Evolutionary conservation across 805 yeast genomes (phyloP).

Genomic region (Hanseniaspora nectarophila): DNA sequence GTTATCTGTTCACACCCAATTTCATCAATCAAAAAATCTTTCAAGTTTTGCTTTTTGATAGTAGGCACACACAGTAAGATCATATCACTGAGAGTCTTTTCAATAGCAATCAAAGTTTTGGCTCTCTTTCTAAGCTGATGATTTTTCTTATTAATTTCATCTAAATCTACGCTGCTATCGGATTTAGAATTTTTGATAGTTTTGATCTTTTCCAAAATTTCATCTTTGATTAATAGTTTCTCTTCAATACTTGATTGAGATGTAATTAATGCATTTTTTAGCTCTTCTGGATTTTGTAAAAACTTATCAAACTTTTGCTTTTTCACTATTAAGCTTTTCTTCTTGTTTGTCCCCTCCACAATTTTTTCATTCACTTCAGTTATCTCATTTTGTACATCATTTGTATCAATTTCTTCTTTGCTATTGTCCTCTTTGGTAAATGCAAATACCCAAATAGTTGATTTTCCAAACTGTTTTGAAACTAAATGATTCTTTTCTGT

Average conservation of each 20-base stretch:
- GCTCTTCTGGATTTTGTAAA: background rate
- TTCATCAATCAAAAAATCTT: background rate
- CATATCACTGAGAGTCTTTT: background rate
- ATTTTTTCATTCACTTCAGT: background rate
- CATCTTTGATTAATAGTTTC: background rate
- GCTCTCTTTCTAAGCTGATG: background rate
- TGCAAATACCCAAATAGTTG: constrained; percentile 34
- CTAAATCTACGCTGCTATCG: background rate
- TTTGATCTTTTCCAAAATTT: background rate
- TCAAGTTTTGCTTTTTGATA: background rate
- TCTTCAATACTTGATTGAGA: background rate
- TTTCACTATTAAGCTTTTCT: background rate
- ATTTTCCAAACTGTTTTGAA: constrained; percentile 36
- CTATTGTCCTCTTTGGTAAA: constrained; percentile 21
- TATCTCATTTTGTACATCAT: background rate
- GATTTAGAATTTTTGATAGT: background rate
- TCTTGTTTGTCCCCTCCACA: background rate
- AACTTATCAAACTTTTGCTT: background rate
- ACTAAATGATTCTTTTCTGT: constrained; percentile 28
- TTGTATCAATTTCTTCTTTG: constrained; percentile 15
- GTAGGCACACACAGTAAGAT: background rate
- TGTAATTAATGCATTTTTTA: background rate
- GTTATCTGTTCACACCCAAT: constrained; percentile 2
- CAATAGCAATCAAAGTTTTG: background rate
- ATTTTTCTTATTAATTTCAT: background rate